Evolutionary conservation across 2,329 filamentous ascomycete genomes (phyloP), one percentile per base, ranked within the genome.

Genomic region (Penicillium frequentans): DNA sequence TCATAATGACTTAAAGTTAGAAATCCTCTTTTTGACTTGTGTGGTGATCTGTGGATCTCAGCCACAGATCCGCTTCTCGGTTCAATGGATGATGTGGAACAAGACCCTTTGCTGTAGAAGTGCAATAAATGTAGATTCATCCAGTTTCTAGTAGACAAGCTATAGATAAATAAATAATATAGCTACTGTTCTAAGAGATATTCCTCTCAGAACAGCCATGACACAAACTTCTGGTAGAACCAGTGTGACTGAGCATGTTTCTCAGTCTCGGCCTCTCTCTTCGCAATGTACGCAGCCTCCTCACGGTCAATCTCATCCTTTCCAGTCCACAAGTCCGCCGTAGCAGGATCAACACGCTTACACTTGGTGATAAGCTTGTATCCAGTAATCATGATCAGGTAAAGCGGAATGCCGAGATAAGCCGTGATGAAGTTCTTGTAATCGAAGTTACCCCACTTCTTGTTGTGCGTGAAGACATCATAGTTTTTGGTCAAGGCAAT

Each of bases 401-500:
- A 93, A 23, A 93, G 73, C 1, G 90, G 90, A 64, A 93, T 91
- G 50, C 89, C 90, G 8, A 89, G 77, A 72, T 92, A 92, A 26
- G 87, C 88, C 0, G 88, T 91, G 72, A 93, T 84, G 75, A 93
- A 92, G 67, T 84, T 87, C 79, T 89, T 86, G 79, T 89, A 89
- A 73, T 89, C 84, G 63, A 90, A 90, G 50, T 79, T 78, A 52
- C 80, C 81, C 55, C 81, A 79, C 64, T 77, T 68, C 65, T 71
- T 54, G 43, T 66, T 73, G 57, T 72, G 74, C 2, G 85, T 79
- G 73, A 95, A 95, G 57, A 89, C 87, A 55, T 84, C 81, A 75
- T 86, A 95, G 80, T 91, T 93, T 83, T 95, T 96, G 69, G 90
- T 93, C 51, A 96, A 70, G 1, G 88, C 84, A 59, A 95, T 89